Evolutionary conservation across 2,329 filamentous ascomycete genomes (phyloP), one percentile per base, ranked within the genome.

Genomic region (Sporothrix mexicana): DNA sequence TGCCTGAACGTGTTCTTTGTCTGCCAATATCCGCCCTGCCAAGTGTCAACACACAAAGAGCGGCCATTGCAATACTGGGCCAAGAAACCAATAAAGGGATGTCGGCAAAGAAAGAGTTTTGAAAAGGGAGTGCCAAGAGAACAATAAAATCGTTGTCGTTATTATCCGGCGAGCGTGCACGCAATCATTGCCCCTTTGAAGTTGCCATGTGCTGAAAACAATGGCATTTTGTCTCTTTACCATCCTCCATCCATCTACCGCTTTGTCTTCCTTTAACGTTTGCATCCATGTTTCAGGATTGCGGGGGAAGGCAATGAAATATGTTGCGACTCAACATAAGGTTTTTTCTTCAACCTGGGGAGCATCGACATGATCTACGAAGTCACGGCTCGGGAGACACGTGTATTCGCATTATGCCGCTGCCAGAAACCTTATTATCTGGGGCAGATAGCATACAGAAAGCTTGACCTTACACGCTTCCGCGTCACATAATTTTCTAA

Each of bases 41-140:
- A 43, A 64, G 36, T 41, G 23, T 23, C 36, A 64, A 45, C 59
- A 43, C 20, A 47, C 41, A 47, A 47, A 66, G 41, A 66, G 23
- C 4, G 7, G 2, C 6, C 61, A 17, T 25, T 25, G 20, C 30
- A 20, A 3, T 23, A 23, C 6, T 23, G 10, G 41, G 30, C 30
- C 30, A 36, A 36, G 30, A 36, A 36, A 36, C 61, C 61, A 66
- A 47, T n/a, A 66, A 66, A 66, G n/a, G 41, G 41, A 25, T 9
- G 20, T 2, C 20, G 25, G 41, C 61, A 17, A 43, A 25, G 41
- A 66, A 8, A 10, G 8, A 13, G 30, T 4, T 36, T 23, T 13
- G 41, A 25, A 64, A 66, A 66, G 20, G 61, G 41, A 25, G 41
- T 47, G 61, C 61, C 61, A 66, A 25, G 41, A 25, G 12, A 66